Evolutionary conservation across 768 basidiomycete species (phyloP).

Genomic region (Auriscalpium microsporum): DNA sequence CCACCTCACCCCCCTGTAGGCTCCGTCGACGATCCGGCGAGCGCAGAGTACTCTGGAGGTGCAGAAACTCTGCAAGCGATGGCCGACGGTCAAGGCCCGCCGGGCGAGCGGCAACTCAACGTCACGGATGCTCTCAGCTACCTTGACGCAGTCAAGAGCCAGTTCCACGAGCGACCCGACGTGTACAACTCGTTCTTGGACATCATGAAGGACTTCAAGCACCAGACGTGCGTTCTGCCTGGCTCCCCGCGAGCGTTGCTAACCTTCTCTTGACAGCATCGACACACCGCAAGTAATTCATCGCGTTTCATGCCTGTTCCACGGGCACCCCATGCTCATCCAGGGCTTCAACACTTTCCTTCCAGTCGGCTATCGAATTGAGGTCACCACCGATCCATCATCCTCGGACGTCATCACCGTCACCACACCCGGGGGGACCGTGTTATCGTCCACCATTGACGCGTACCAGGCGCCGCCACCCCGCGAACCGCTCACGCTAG

Average conservation of each 20-base stretch:
- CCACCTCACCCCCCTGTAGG: neutral
- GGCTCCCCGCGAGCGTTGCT: neutral
- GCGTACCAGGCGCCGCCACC: constrained; percentile 11
- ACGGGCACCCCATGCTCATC: constrained; percentile 82
- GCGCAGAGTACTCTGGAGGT: neutral
- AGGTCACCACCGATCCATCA: constrained; percentile 59
- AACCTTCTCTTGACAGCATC: constrained; percentile 45
- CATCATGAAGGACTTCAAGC: constrained; percentile 73
- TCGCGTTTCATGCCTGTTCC: constrained; percentile 89
- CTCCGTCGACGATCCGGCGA: neutral
- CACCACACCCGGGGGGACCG: constrained; percentile 65
- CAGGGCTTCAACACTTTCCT: constrained; percentile 99
- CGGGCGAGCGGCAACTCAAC: constrained; percentile 39
- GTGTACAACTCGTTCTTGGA: constrained; percentile 59
- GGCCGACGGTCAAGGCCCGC: constrained; percentile 3
- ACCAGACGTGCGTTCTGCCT: constrained; percentile 37
- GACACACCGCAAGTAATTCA: constrained; percentile 97
- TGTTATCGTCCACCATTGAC: constrained; percentile 21
- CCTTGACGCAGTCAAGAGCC: constrained; percentile 55
- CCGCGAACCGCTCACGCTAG: neutral
- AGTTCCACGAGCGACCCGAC: constrained; percentile 49
- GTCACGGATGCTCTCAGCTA: constrained; percentile 57
- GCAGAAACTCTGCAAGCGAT: constrained; percentile 1
- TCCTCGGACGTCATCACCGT: constrained; percentile 65
- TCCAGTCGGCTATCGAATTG: constrained; percentile 90